Percentiles rank a stretch among this genome's conserved stretches.
These are phyloP conservation scores for Russula compacta DNA, from an alignment of 768 basidiomycete genomes.

Conservation along the genomic window DNA sequence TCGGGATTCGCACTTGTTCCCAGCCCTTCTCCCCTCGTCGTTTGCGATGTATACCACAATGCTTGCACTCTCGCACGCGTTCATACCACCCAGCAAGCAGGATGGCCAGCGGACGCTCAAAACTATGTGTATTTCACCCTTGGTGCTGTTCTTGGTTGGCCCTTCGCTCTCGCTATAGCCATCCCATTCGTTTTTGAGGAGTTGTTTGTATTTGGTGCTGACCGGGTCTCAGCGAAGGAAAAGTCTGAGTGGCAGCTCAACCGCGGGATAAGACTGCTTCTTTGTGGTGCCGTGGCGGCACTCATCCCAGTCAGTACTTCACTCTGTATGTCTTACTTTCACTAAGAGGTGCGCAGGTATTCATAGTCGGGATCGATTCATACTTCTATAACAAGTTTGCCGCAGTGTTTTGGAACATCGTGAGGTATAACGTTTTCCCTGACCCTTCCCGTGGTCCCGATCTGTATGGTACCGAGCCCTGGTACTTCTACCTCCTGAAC, in stretches of 20 bases:
- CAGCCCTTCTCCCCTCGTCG: constrained; percentile 90
- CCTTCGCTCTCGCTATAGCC: constrained; percentile 81
- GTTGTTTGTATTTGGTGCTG: constrained; percentile 66
- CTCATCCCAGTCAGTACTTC: constrained; percentile 50
- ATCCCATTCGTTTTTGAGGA: constrained; percentile 90
- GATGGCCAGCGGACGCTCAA: constrained; percentile 50
- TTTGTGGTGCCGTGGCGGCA: constrained; percentile 44
- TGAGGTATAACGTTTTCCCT: constrained; percentile 89
- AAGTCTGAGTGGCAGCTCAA: constrained; percentile 46
- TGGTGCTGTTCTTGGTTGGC: constrained; percentile 92
- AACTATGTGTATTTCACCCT: constrained; percentile 67
- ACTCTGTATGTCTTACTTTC: not conserved
- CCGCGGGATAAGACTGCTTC: constrained; percentile 51
- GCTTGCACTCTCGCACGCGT: constrained; percentile 64
- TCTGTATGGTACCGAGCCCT: constrained; percentile 87
- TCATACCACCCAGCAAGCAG: constrained; percentile 46
- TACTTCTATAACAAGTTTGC: constrained; percentile 73
- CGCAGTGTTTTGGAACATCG: constrained; percentile 87
- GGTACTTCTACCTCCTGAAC: constrained; percentile 81
- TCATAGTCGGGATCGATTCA: constrained; percentile 76
- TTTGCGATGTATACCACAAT: constrained; percentile 89
- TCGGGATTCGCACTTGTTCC: constrained; percentile 8
- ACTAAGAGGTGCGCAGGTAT: constrained; percentile 46
- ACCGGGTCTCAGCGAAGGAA: constrained; percentile 43
- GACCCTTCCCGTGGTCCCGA: constrained; percentile 72